phyloP scores from a whole-genome alignment of 164 flowering plant genomes.

The Macadamia integrifolia region DNA sequence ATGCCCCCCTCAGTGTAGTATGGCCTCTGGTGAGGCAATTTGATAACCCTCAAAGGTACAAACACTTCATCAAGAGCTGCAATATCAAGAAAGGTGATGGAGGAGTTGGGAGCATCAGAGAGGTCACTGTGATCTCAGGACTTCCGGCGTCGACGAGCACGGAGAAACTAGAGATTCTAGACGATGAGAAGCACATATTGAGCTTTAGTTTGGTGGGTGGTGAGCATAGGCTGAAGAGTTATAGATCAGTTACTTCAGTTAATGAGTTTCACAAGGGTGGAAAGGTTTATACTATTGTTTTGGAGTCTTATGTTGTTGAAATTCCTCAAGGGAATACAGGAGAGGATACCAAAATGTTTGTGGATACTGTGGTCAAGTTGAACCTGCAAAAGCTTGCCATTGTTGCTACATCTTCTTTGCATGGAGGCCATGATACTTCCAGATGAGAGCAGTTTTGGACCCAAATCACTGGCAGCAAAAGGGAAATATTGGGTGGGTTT shows the following conservation, averaged over 20 bases:
- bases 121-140: slow-evolving; percentile 68
- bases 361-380: slow-evolving; percentile 63
- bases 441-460: no score
- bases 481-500: no score
- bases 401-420: slow-evolving; percentile 32
- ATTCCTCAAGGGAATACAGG: slow-evolving; percentile 75
- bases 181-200: slow-evolving; percentile 55
- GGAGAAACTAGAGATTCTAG: slow-evolving; percentile 64
- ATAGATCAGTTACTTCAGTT: slow-evolving; percentile 59
- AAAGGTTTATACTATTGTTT: slow-evolving; percentile 52
- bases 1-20: slow-evolving; percentile 49
- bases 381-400: slow-evolving; percentile 65
- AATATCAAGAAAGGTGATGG: slow-evolving; percentile 44
- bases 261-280: slow-evolving; percentile 43
- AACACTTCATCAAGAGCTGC: slow-evolving; percentile 78
- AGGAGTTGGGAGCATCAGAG: slow-evolving; percentile 64
- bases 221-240: slow-evolving; percentile 60
- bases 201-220: slow-evolving; percentile 81
- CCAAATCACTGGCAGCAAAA: no score
- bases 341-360: slow-evolving; percentile 78
- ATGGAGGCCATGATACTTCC: no score
- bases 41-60: slow-evolving; percentile 66
- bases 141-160: slow-evolving; percentile 77
- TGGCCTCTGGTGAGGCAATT: slow-evolving; percentile 72
- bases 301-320: slow-evolving; percentile 71